Conservation (phyloP, 257 asterid species). For the Fraxinus americana region DNA sequence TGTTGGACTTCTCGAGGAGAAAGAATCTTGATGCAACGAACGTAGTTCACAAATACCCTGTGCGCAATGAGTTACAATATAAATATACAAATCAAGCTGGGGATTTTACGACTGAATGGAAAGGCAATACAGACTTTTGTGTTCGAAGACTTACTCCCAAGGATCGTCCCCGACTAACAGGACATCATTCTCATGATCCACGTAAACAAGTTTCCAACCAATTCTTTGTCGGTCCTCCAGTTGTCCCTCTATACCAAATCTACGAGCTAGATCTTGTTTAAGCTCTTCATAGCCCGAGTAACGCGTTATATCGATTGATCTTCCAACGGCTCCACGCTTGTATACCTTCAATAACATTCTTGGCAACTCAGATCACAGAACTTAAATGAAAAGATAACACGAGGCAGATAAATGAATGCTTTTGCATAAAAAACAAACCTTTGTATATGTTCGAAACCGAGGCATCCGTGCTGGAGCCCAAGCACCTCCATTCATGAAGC, state of each 20-base stretch:
- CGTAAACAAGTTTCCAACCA: constrained; percentile 92
- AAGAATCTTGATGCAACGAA: constrained; percentile 84
- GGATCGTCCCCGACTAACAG: constrained; percentile 83
- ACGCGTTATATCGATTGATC: constrained; percentile 88
- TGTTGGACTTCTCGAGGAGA: constrained; percentile 95
- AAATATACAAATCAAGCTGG: background rate
- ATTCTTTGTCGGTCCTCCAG: constrained; percentile 85
- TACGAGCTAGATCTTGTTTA: constrained; percentile 85
- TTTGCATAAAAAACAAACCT: constrained; percentile 48
- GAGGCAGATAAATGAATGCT: background rate
- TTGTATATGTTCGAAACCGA: constrained; percentile 82
- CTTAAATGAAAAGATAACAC: background rate
- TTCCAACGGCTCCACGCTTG: constrained; percentile 95
- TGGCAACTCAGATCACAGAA: constrained; percentile 18
- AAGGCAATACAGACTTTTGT: background rate
- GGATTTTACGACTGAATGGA: background rate
- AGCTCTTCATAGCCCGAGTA: constrained; percentile 88
- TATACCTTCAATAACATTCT: constrained; percentile 61
- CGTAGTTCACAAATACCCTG: constrained; percentile 91
- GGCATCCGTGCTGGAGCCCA: constrained; percentile 90
- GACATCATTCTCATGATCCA: constrained; percentile 74
- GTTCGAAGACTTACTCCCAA: constrained; percentile 77
- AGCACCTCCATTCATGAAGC: constrained; percentile 71
- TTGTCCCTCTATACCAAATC: constrained; percentile 94
- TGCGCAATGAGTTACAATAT: constrained; percentile 5